Base-by-base conservation (phyloP, 2,329 filamentous ascomycete genomes). In the Ceratocystis papillata region DNA sequence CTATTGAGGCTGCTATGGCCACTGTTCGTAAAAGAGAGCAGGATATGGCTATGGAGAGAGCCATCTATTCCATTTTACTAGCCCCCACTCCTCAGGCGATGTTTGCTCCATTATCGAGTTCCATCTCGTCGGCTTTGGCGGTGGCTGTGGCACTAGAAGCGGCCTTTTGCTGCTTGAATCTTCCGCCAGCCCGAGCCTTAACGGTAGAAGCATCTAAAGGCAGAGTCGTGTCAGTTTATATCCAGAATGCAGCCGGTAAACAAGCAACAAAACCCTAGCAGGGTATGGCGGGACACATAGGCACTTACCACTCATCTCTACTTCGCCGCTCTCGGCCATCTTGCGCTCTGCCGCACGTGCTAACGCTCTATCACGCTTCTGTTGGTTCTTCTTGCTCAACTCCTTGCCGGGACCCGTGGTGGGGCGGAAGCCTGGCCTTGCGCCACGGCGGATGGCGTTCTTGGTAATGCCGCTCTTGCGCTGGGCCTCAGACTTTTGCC, bases 301-400 rank as follows among this genome's bases (percentile, higher is more conserved):
- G n/a, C 20, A 70, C 69, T 48, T 59, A 79, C 78, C 78, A 70
- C 78, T 77, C 78, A 81, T 81, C 71, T 73, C 78, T 2, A 78
- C 77, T 69, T 79, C 80, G 12, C 79, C 80, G 50, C 78, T 78
- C 1, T 73, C 77, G 69, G 77, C 80, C 72, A 78, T 77, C 74
- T 79, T 81, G 67, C 82, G 75, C 76, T 79, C 78, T 65, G 83
- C 66, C 20, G 80, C 81, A 69, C 83, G 76, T 1, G 75, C 77
- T 73, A 82, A 71, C 74, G 79, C 77, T 76, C 79, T 78, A 72
- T 84, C 79, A 46, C 84, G 66, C 78, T 84, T 84, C 69, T 78
- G 76, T 72, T 76, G 74, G 77, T 79, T 81, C 79, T 85, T 85
- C 61, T 74, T 74, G 74, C 82, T 83, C 44, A 83, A 61, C 22